Conservation (phyloP, 345 rosid species). For the Ceriops decandra region DNA sequence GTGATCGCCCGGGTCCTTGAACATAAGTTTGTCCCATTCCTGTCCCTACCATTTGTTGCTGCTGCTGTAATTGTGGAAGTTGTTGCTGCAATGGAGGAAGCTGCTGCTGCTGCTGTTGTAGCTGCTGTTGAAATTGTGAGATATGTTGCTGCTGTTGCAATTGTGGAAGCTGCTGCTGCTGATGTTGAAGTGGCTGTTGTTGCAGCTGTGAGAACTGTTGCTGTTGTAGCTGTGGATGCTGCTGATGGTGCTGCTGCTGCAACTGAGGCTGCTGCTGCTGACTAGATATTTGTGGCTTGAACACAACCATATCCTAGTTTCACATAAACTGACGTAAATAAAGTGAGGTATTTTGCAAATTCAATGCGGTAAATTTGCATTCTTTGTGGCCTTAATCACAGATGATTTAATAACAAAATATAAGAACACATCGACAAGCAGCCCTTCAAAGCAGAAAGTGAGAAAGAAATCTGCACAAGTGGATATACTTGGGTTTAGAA, state of each 20-base stretch:
- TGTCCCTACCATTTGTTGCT: slow-evolving; percentile 48
- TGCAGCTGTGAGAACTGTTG: slow-evolving; percentile 1
- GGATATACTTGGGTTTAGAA: neutral
- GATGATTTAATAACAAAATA: neutral
- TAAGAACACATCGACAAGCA: too few species aligned
- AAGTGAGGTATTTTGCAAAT: slow-evolving; percentile 2
- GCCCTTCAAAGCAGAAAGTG: neutral
- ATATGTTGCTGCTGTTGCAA: neutral
- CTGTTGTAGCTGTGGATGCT: neutral
- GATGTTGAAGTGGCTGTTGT: neutral
- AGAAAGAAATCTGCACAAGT: neutral
- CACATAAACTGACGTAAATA: neutral
- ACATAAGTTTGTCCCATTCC: slow-evolving; percentile 72
- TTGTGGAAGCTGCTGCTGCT: neutral
- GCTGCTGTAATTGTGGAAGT: neutral
- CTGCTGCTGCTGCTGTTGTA: neutral
- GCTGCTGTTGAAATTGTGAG: slow-evolving; percentile 1
- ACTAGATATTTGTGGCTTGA: slow-evolving; percentile 79
- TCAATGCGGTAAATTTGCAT: neutral
- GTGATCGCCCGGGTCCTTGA: slow-evolving; percentile 63
- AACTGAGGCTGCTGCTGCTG: slow-evolving; percentile 4
- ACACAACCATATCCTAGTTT: slow-evolving; percentile 90
- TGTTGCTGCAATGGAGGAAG: neutral
- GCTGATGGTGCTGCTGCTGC: slow-evolving; percentile 10
- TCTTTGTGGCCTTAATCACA: neutral